These are phyloP conservation scores for Serendipita sp. DNA, from an alignment of 768 basidiomycete genomes.

Conservation along the genomic window DNA sequence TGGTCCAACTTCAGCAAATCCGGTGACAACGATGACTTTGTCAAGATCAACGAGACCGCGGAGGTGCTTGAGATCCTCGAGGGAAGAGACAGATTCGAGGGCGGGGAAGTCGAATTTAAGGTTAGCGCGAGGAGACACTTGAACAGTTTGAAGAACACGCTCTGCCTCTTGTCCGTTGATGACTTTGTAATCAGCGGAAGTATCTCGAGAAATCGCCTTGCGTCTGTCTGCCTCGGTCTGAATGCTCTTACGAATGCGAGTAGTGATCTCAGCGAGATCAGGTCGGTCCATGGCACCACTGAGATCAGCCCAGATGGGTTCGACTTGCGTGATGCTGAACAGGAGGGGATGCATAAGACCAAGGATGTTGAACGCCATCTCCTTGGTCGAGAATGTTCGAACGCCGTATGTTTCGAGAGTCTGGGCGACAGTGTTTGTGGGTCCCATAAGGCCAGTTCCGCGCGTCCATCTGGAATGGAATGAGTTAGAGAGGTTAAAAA, in stretches of 20 bases:
- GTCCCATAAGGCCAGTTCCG: constrained; percentile 92
- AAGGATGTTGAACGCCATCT: constrained; percentile 99
- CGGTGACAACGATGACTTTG: constrained; percentile 89
- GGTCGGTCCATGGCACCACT: constrained; percentile 98
- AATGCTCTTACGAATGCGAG: constrained; percentile 65
- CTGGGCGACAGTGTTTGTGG: constrained; percentile 86
- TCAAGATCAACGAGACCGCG: constrained; percentile 87
- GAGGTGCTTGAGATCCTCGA: constrained; percentile 60
- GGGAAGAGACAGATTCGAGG: constrained; percentile 53
- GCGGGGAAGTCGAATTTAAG: constrained; percentile 90
- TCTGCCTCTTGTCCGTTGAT: constrained; percentile 84
- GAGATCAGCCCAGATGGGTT: constrained; percentile 98
- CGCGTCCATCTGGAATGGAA: constrained; percentile 67
- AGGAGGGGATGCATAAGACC: constrained; percentile 98
- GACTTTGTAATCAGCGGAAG: constrained; percentile 87
- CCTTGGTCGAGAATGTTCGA: constrained; percentile 96
- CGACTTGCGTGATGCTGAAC: constrained; percentile 98
- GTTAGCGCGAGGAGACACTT: constrained; percentile 92
- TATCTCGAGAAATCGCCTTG: constrained; percentile 84
- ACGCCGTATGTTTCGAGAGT: constrained; percentile 87
- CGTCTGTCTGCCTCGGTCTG: constrained; percentile 83
- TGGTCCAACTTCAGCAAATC: constrained; percentile 93
- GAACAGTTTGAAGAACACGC: constrained; percentile 77
- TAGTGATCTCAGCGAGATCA: constrained; percentile 83
- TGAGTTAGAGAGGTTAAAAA: constrained; percentile 6